These are phyloP conservation scores for Avena eriantha DNA, from an alignment of 176 grass and related monocot genomes.

Conservation along the genomic window DNA sequence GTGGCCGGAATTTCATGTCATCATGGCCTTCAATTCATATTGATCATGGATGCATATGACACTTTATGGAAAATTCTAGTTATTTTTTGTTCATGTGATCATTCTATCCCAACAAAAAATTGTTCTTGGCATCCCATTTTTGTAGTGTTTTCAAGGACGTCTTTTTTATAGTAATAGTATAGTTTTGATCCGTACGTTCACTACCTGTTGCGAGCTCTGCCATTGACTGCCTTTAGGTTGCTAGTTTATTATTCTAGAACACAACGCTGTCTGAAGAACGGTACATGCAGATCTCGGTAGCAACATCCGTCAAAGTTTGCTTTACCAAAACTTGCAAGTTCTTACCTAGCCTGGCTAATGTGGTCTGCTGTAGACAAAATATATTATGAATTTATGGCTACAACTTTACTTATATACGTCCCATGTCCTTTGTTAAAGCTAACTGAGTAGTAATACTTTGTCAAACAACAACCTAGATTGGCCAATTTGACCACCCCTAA, in stretches of 20 bases:
- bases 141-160: background rate
- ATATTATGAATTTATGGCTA: background rate
- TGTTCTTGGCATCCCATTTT: background rate
- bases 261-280: slow-evolving; percentile 2
- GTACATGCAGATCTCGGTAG: slow-evolving; percentile 38
- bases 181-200: slow-evolving; percentile 27
- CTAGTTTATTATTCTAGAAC: slow-evolving; percentile 49
- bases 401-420: background rate
- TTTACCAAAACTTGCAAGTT: background rate
- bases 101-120: background rate
- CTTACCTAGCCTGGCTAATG: background rate
- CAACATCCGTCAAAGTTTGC: background rate
- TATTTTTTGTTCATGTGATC: background rate
- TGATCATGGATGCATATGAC: background rate
- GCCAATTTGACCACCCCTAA: too few relatives aligned
- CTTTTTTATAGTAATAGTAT: background rate
- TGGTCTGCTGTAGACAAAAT: background rate
- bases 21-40: background rate
- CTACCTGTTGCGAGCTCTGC: slow-evolving; percentile 25
- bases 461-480: too few relatives aligned
- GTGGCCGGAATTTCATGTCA: slow-evolving; percentile 54
- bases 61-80: background rate
- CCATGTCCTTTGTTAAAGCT: too few relatives aligned
- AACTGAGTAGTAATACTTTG: too few relatives aligned
- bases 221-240: slow-evolving; percentile 53